Evolutionary conservation across 2,329 filamentous ascomycete genomes (phyloP).

Genomic region (Neodidymelliopsis sp.): DNA sequence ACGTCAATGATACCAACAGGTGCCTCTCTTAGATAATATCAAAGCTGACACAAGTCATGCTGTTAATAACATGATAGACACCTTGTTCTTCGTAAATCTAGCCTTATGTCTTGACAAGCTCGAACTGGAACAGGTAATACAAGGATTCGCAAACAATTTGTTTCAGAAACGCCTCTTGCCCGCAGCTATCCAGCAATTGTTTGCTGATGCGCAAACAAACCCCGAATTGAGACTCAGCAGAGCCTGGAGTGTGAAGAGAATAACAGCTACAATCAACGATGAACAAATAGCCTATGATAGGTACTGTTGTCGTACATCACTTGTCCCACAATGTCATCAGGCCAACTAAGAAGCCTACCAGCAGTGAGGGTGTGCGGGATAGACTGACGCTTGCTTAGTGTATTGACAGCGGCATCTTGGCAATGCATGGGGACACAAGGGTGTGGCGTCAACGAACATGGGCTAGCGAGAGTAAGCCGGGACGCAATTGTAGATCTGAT

Average conservation of each 20-base stretch:
- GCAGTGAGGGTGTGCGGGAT: constrained; percentile 4
- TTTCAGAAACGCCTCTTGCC: constrained; percentile 59
- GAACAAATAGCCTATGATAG: not conserved
- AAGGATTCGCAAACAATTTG: constrained; percentile 55
- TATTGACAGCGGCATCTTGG: constrained; percentile 4
- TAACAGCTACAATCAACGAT: constrained; percentile 1
- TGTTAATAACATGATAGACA: constrained; percentile 14
- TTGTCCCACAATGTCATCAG: constrained; percentile 4
- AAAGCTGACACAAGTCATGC: not conserved
- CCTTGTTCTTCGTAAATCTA: constrained; percentile 9
- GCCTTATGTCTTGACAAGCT: constrained; percentile 25
- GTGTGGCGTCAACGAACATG: constrained; percentile 3
- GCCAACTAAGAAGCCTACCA: not conserved
- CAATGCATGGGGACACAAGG: not conserved
- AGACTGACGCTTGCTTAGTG: not conserved
- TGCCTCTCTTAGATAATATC: constrained; percentile 71
- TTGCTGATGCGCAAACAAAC: constrained; percentile 60
- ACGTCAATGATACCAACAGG: constrained; percentile 78
- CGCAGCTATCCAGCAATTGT: constrained; percentile 62
- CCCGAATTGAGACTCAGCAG: constrained; percentile 54
- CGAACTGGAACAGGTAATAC: constrained; percentile 52
- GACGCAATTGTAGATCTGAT: too few species aligned
- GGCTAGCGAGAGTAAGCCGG: constrained; percentile 8
- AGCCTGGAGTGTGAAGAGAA: constrained; percentile 54
- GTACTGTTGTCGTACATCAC: not conserved